Percentiles rank a stretch among this genome's conserved stretches.
Conservation (phyloP, 2,329 filamentous ascomycete genomes). For the Apiospora aurea region DNA sequence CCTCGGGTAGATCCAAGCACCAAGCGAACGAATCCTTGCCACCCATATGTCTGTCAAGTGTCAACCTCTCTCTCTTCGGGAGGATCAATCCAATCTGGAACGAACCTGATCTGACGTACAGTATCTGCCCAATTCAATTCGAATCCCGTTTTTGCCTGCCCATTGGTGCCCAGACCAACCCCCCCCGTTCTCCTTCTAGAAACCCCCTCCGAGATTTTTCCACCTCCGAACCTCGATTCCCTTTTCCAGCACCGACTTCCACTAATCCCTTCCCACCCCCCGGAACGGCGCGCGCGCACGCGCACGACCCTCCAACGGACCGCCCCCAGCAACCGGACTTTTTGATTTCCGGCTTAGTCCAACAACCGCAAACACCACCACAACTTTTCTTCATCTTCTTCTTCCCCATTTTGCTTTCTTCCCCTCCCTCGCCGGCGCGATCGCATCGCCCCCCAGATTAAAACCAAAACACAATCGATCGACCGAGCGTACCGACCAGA, state of each 20-base stretch:
- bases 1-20: background rate
- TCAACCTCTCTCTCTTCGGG: background rate
- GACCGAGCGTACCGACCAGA: no score
- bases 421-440: background rate
- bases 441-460: background rate
- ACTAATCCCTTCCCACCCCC: background rate
- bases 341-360: background rate
- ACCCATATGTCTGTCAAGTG: background rate
- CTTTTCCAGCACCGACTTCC: background rate
- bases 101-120: background rate
- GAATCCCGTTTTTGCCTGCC: background rate
- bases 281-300: constrained; percentile 11
- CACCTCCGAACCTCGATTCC: constrained; percentile 2
- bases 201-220: background rate
- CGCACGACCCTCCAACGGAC: constrained; percentile 1
- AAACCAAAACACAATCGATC: background rate
- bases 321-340: constrained; percentile 5
- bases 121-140: background rate
- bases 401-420: background rate
- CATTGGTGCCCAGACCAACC: background rate
- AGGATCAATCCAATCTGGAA: background rate
- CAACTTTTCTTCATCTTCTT: background rate
- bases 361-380: constrained; percentile 5
- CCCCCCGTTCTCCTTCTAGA: background rate
- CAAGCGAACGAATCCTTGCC: constrained; percentile 6